Evolutionary conservation across 139 green algal species (phyloP).

Genomic region (Volvox africanus): DNA sequence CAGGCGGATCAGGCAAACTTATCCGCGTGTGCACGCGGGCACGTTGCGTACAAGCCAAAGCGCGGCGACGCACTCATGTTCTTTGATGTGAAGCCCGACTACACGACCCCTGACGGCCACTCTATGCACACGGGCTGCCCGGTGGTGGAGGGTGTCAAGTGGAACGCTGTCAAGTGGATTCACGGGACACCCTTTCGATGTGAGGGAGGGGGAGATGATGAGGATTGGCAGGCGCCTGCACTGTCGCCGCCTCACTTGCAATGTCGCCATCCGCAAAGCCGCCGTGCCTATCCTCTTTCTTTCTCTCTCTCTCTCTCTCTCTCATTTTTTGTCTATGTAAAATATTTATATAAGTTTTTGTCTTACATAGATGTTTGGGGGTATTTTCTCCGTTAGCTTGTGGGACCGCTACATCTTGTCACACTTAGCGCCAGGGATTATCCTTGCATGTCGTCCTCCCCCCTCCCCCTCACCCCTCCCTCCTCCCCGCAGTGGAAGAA

Average conservation of each 20-base stretch:
- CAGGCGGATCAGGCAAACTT: slow-evolving; percentile 49
- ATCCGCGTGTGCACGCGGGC: slow-evolving; percentile 69
- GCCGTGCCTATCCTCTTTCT: no score
- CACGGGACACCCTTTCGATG: slow-evolving; percentile 60
- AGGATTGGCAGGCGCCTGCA: neutral
- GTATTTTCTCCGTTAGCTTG: no score
- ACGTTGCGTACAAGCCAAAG: slow-evolving; percentile 75
- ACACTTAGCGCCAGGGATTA: no score
- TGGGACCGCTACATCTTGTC: no score
- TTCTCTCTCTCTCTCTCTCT: no score
- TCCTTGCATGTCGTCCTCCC: neutral
- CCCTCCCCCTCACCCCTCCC: neutral
- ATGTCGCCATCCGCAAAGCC: no score
- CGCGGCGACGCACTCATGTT: slow-evolving; percentile 75
- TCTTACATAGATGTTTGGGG: no score
- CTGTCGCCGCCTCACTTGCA: no score
- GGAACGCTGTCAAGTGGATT: slow-evolving; percentile 76
- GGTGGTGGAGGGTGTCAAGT: slow-evolving; percentile 80
- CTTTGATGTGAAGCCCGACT: slow-evolving; percentile 55
- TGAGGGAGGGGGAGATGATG: slow-evolving; percentile 5
- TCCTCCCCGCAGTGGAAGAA: slow-evolving; percentile 22
- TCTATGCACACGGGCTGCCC: slow-evolving; percentile 76
- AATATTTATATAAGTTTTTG: no score
- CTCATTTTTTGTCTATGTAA: no score
- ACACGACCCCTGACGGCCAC: slow-evolving; percentile 9